These are phyloP conservation scores for Malassezia globosa DNA, from an alignment of 1,284 basidiomycete species.

Conservation along the genomic window DNA sequence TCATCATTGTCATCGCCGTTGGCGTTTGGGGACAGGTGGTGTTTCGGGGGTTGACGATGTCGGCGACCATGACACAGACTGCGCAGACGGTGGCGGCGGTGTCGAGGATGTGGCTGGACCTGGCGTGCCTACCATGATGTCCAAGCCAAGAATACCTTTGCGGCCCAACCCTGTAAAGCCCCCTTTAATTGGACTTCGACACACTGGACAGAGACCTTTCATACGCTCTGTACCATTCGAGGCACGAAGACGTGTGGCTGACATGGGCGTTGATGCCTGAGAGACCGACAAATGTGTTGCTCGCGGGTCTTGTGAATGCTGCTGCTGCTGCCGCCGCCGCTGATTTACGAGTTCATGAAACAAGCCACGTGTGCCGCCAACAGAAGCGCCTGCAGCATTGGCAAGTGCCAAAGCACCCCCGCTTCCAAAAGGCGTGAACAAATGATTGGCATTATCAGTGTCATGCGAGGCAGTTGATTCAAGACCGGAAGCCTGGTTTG, in stretches of 20 bases:
- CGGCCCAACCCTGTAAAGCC: slow-evolving; percentile 27
- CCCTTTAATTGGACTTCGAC: slow-evolving; percentile 29
- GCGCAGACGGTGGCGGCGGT: neutral
- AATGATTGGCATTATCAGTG: neutral
- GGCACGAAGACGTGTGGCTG: slow-evolving; percentile 9
- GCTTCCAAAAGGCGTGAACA: slow-evolving; percentile 22
- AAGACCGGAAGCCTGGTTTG: slow-evolving; percentile 10
- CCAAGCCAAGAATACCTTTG: slow-evolving; percentile 25
- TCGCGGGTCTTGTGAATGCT: neutral
- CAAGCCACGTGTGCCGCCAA: slow-evolving; percentile 2
- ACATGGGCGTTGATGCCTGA: neutral
- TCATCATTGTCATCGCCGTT: neutral
- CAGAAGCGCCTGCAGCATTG: slow-evolving; percentile 10
- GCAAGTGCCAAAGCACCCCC: slow-evolving; percentile 11
- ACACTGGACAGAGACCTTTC: slow-evolving; percentile 35
- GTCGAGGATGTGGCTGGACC: slow-evolving; percentile 1
- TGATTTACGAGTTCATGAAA: slow-evolving; percentile 10
- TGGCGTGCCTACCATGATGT: slow-evolving; percentile 27
- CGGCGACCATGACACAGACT: too few species aligned
- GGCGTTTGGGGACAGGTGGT: neutral
- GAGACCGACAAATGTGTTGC: neutral
- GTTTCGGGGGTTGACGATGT: too few species aligned
- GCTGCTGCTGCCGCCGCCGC: slow-evolving; percentile 4
- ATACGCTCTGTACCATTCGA: slow-evolving; percentile 21
- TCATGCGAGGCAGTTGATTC: slow-evolving; percentile 19